Evolutionary conservation across 1,284 basidiomycete genomes (phyloP).

Genomic region (Ustilago shanxiensis): DNA sequence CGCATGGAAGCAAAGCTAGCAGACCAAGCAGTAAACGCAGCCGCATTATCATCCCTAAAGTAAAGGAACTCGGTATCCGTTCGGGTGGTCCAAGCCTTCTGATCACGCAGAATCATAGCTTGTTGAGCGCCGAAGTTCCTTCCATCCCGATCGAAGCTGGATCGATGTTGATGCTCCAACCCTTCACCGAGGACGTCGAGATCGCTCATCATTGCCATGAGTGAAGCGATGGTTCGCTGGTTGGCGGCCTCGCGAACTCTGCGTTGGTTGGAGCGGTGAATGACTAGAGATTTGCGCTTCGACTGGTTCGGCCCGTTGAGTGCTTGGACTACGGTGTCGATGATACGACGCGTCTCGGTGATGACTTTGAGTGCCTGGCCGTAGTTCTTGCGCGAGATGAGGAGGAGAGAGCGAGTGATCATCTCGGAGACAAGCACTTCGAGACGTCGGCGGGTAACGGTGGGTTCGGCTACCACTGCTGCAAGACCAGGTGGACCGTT

Average conservation of each 20-base stretch:
- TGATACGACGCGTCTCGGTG: conserved; percentile 62
- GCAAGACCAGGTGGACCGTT: conserved; percentile 49
- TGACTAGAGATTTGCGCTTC: conserved; percentile 28
- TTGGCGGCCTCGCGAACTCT: conserved; percentile 55
- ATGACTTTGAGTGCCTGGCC: conserved; percentile 59
- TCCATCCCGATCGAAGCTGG: conserved; percentile 60
- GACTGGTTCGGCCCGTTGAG: conserved; percentile 45
- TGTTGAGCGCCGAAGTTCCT: conserved; percentile 66
- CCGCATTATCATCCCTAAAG: conserved; percentile 62
- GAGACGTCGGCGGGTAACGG: conserved; percentile 60
- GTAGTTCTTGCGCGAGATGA: conserved; percentile 63
- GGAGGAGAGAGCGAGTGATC: conserved; percentile 64
- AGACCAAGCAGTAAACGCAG: conserved; percentile 54
- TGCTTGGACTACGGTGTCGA: conserved; percentile 63
- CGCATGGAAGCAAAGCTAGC: conserved; percentile 49
- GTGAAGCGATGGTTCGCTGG: conserved; percentile 50
- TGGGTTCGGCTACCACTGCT: conserved; percentile 59
- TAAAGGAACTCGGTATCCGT: conserved; percentile 58
- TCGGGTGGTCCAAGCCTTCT: conserved; percentile 64
- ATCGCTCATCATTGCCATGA: conserved; percentile 64
- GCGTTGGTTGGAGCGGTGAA: conserved; percentile 43
- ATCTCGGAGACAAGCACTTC: conserved; percentile 65
- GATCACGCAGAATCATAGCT: conserved; percentile 65
- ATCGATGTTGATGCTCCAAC: conserved; percentile 51
- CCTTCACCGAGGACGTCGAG: conserved; percentile 61